Evolutionary conservation across 495 filamentous ascomycete species (phyloP).

Genomic region (Astrothelium subdiscretum): DNA sequence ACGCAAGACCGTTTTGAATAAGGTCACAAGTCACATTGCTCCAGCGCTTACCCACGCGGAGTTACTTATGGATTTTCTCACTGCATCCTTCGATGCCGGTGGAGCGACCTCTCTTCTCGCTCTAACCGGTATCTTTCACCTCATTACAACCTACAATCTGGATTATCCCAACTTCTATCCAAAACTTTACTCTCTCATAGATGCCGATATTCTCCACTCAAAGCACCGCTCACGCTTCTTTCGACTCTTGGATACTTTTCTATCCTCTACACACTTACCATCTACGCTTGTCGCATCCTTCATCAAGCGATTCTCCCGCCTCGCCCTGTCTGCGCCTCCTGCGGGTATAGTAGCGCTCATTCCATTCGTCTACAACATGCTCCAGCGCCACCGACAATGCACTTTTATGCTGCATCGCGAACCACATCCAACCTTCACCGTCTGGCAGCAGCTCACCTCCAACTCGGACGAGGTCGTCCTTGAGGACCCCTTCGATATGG

Average conservation of each 20-base stretch:
- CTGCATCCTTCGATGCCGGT: conserved; percentile 77
- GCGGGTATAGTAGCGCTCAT: conserved; percentile 77
- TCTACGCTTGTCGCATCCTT: conserved; percentile 86
- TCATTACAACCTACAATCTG: conserved; percentile 84
- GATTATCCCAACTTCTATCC: conserved; percentile 92
- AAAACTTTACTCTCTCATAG: conserved; percentile 85
- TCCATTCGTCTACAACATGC: conserved; percentile 89
- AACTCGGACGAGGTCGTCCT: conserved; percentile 48
- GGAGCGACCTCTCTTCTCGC: conserved; percentile 79
- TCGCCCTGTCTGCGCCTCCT: conserved; percentile 75
- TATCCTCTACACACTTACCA: conserved; percentile 87
- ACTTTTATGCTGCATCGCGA: conserved; percentile 92
- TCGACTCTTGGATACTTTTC: conserved; percentile 81
- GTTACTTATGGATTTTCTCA: conserved; percentile 93
- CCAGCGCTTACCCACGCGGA: conserved; percentile 82
- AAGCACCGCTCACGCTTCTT: conserved; percentile 91
- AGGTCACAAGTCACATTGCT: conserved; percentile 63
- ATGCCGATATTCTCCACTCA: conserved; percentile 76
- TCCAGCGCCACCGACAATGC: conserved; percentile 79
- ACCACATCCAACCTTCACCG: conserved; percentile 13
- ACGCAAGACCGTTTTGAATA: conserved; percentile 63
- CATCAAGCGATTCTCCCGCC: conserved; percentile 77
- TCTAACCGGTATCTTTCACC: conserved; percentile 86
- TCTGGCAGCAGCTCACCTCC: conserved; percentile 5
- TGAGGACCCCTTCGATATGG: conserved; percentile 65